Evolutionary conservation across 441 rosid species (phyloP).

Genomic region (Erodium trifolium): DNA sequence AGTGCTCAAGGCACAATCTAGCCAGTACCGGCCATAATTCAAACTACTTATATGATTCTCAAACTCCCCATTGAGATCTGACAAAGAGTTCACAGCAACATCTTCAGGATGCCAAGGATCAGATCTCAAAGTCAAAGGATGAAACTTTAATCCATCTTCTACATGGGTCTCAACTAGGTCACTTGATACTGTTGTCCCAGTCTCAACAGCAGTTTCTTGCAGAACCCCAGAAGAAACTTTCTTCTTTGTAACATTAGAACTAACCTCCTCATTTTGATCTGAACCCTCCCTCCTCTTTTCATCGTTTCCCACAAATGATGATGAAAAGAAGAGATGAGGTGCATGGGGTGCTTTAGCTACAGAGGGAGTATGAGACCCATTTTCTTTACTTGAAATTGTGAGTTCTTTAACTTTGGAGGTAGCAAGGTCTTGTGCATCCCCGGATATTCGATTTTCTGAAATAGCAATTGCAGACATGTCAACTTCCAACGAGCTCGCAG

Average conservation of each 20-base stretch:
- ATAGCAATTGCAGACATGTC: conserved; percentile 25
- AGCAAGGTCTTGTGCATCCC: conserved; percentile 60
- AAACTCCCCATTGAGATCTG: conserved; percentile 21
- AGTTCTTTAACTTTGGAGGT: conserved; percentile 37
- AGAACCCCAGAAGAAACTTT: conserved; percentile 12
- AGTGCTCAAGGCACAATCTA: conserved; percentile 28
- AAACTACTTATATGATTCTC: conserved; percentile 35
- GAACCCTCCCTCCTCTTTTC: conserved; percentile 35
- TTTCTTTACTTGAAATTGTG: conserved; percentile 23
- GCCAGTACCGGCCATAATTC: conserved; percentile 35
- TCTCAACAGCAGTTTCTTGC: no score
- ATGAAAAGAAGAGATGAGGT: conserved; percentile 33
- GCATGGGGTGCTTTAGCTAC: conserved; percentile 27
- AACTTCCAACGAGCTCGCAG: conserved; percentile 2
- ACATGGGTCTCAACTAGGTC: conserved; percentile 26
- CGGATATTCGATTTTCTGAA: conserved; percentile 41
- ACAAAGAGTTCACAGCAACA: conserved; percentile 17
- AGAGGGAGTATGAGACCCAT: conserved; percentile 24
- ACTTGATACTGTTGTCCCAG: conserved; percentile 8
- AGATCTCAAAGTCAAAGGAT: no score
- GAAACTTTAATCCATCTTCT: not conserved
- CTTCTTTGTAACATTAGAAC: not conserved
- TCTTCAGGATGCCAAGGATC: conserved; percentile 35
- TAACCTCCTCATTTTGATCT: conserved; percentile 23
- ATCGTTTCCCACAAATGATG: conserved; percentile 26